Base-by-base conservation (phyloP, 257 asterid species). In the Solanum sejunctum region DNA sequence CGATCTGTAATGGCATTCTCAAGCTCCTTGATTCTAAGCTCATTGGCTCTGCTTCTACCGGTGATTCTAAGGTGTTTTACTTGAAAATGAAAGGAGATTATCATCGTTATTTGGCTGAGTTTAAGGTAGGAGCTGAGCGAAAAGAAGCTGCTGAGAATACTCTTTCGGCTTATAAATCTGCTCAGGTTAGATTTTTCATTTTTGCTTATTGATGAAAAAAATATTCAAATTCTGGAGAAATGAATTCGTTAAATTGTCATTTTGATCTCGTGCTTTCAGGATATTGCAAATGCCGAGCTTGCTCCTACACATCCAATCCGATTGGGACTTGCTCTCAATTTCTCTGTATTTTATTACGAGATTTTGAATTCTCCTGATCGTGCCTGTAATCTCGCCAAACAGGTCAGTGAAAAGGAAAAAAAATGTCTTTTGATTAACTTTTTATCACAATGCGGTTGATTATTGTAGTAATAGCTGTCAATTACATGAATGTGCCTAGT, bases 41-140 rank as follows among this genome's bases (percentile, higher is more conserved):
- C 85, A 92, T 94, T 83, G 93, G 92, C 84, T 87, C 94, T 49
- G 97, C 96, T 32, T 56, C 91, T 28, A 51, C 84, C 63, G 96
- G 95, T 0, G 98, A 94, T 52, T 94, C 98, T 13, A 94, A 93
- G 94, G 98, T 93, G 83, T 94, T 94, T 77, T 94, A 92, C 91
- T 87, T 94, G 95, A 94, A 94, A 94, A 94, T 94, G 98, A 94
- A 91, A 90, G 98, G 98, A 26, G 98, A 94, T 85, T 94, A 94
- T 66, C 92, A 93, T 85, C 95, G 98, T 17, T 94, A 94, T 69
- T 86, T 94, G 93, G 98, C 98, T 6, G 98, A 94, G 90, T 94
- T 94, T 60, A 94, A 91, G 86, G 88, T 94, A 17, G 95, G 92
- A 43, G 88, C 92, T 45, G 98, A 93, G 87, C 82, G 97, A 23